Evolutionary conservation across 2,329 filamentous ascomycete species (phyloP), one percentile per base, ranked within the genome.

Genomic region (Aspergillus hortae): DNA sequence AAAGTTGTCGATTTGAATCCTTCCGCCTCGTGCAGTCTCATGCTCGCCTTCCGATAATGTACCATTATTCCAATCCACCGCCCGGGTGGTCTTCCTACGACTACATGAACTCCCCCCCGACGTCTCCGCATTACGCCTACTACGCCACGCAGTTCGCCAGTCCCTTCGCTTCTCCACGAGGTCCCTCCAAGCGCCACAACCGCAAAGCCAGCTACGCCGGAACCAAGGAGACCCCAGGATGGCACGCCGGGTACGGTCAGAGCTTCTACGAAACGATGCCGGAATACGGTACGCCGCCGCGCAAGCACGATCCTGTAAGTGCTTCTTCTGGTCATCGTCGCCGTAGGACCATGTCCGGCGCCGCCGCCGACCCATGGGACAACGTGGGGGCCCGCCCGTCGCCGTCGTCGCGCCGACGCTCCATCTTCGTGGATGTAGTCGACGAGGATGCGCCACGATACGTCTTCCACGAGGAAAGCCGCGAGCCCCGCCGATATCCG

Each of bases 231-330:
- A 62, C 69, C 11, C 64, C 66, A 46, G 69, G 68, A 52, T 76
- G 68, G 65, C 69, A 76, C 56, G 74, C 77, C 57, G 73, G 73
- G 47, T 74, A 75, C 56, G 72, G 72, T 55, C 71, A 74, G 47
- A 67, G 69, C 52, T 78, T 75, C 63, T 75, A 79, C 61, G 74
- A 79, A 44, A 55, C 68, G 47, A 70, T 69, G 61, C 72, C 72
- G 64, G 70, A 78, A 69, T 70, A 80, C 76, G 69, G 76, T 74
- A 69, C 77, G 56, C 73, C 74, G 73, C 75, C 80, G 73, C 73
- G 70, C 66, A 76, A 75, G 68, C 77, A 80, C 71, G 81, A 85
- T 73, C 80, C 82, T 85, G 83, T 86, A 85, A 86, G 83, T 86
- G 79, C 77, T 78, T 79, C 75, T 73, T 70, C 67, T 67, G 70